phyloP scores from a whole-genome alignment of 139 green algal species.

The Auxenochlorella pyrenoidosa region DNA sequence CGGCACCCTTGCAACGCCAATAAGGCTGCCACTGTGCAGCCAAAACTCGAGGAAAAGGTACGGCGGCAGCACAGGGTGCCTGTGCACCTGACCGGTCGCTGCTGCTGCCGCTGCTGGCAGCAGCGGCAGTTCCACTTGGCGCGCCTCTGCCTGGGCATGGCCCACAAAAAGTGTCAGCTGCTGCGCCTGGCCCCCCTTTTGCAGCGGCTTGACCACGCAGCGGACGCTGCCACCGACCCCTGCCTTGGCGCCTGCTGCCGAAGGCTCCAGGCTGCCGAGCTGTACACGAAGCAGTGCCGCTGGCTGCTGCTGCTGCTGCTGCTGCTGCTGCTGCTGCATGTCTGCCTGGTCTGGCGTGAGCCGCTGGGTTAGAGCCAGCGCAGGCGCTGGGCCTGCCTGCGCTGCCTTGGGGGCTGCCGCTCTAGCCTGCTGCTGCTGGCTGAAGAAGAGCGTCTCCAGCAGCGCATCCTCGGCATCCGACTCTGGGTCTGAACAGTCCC shows the following conservation, averaged over 20 bases:
- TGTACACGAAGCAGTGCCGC: slow-evolving; percentile 2
- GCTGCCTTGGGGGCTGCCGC: not conserved
- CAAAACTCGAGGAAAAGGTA: slow-evolving; percentile 30
- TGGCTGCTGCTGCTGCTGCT: not conserved
- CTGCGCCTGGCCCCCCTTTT: not conserved
- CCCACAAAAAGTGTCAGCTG: slow-evolving; percentile 3
- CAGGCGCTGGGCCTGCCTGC: not conserved
- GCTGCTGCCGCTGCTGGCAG: not conserved
- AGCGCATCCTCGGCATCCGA: slow-evolving; percentile 27
- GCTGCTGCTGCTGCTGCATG: not conserved
- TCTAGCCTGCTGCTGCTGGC: not conserved
- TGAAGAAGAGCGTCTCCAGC: slow-evolving; percentile 10
- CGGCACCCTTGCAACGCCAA: not conserved
- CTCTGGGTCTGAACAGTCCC: not conserved
- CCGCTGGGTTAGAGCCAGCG: not conserved
- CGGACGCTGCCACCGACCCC: not conserved
- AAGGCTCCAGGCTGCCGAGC: not conserved
- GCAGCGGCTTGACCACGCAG: slow-evolving; percentile 24
- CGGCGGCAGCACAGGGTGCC: not conserved
- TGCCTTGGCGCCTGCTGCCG: not conserved
- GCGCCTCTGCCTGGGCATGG: not conserved
- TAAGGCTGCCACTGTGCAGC: slow-evolving; percentile 18
- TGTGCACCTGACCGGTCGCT: not conserved
- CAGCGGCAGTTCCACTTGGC: not conserved
- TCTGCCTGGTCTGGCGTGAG: not conserved